Conservation (phyloP, 2,329 filamentous ascomycete genomes). For the Clonostachys solani region DNA sequence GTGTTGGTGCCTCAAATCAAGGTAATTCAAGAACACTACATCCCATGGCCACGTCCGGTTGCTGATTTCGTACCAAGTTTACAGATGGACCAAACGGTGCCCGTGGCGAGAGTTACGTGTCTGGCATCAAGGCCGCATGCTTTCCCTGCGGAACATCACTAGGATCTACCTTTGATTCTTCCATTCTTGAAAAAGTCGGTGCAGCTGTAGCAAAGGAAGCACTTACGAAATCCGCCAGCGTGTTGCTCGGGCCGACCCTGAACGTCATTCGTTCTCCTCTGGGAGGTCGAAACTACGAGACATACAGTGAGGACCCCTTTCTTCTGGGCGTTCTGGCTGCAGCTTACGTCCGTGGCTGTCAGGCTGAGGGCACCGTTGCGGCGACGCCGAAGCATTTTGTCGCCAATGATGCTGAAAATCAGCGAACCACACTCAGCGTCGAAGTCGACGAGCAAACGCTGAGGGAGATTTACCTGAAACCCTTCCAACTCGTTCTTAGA, state of each 20-base stretch:
- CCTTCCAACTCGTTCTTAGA: slow-evolving; percentile 37
- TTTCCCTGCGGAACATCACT: slow-evolving; percentile 21
- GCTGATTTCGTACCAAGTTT: background rate
- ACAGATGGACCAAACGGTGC: background rate
- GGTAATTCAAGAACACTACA: no score
- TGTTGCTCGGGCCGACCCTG: slow-evolving; percentile 54
- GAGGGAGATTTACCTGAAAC: slow-evolving; percentile 34
- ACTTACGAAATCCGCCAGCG: slow-evolving; percentile 60
- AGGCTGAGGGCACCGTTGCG: slow-evolving; percentile 29
- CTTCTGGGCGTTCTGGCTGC: slow-evolving; percentile 37
- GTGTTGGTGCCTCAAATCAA: no score
- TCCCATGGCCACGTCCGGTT: no score
- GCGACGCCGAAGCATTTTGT: slow-evolving; percentile 43
- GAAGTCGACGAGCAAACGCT: slow-evolving; percentile 19
- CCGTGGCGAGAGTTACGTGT: background rate
- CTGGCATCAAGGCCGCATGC: slow-evolving; percentile 16
- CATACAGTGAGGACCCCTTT: slow-evolving; percentile 40
- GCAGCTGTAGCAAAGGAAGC: slow-evolving; percentile 51
- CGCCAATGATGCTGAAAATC: slow-evolving; percentile 32
- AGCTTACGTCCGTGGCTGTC: slow-evolving; percentile 35
- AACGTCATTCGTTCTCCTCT: slow-evolving; percentile 55
- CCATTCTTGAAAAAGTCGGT: slow-evolving; percentile 53
- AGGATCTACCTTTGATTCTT: slow-evolving; percentile 59
- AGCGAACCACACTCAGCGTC: slow-evolving; percentile 18
- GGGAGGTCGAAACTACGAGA: slow-evolving; percentile 43